A percentile compares a stretch with the other conserved stretches of the same genome.
phyloP scores from a whole-genome alignment of 352 stramenopile species.

The Phytophthora colocasiae region DNA sequence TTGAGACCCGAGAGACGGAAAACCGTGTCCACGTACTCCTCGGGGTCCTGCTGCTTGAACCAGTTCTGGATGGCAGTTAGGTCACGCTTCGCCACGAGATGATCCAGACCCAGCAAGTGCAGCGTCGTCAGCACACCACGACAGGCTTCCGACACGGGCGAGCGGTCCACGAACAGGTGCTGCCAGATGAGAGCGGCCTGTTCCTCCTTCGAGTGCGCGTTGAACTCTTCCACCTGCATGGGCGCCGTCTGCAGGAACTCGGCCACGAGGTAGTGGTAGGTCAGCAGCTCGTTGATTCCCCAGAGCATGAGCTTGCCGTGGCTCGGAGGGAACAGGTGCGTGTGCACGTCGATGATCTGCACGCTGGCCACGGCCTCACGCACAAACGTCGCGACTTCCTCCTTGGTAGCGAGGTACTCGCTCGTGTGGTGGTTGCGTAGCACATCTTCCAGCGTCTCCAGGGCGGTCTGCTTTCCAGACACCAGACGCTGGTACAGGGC shows the following conservation, averaged over 20 bases:
- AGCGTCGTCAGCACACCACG: conserved; percentile 92
- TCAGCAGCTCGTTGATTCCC: conserved; percentile 94
- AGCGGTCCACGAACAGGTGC: conserved; percentile 89
- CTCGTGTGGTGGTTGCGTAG: conserved; percentile 47
- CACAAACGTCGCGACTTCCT: conserved; percentile 40
- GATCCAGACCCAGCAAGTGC: conserved; percentile 70
- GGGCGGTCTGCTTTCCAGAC: conserved; percentile 40
- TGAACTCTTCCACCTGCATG: conserved; percentile 82
- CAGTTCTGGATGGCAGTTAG: conserved; percentile 84
- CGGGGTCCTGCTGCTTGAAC: conserved; percentile 78
- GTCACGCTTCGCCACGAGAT: conserved; percentile 74
- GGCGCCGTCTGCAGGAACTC: conserved; percentile 94
- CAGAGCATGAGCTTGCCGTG: conserved; percentile 93
- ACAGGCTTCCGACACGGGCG: conserved; percentile 91
- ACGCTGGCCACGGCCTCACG: conserved; percentile 47
- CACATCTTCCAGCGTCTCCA: conserved; percentile 47
- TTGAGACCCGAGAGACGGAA: conserved; percentile 79
- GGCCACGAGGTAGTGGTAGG: conserved; percentile 96
- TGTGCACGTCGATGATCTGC: conserved; percentile 81
- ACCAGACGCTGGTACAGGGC: conserved; percentile 65
- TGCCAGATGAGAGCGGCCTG: conserved; percentile 93
- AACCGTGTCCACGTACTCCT: conserved; percentile 78
- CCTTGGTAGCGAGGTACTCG: conserved; percentile 47
- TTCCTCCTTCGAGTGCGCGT: conserved; percentile 72
- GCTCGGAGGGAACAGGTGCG: conserved; percentile 92